Percentiles rank a stretch among this genome's conserved stretches.
Evolutionary conservation across 345 rosid genomes (phyloP).

Genomic region (Garcia nutans): DNA sequence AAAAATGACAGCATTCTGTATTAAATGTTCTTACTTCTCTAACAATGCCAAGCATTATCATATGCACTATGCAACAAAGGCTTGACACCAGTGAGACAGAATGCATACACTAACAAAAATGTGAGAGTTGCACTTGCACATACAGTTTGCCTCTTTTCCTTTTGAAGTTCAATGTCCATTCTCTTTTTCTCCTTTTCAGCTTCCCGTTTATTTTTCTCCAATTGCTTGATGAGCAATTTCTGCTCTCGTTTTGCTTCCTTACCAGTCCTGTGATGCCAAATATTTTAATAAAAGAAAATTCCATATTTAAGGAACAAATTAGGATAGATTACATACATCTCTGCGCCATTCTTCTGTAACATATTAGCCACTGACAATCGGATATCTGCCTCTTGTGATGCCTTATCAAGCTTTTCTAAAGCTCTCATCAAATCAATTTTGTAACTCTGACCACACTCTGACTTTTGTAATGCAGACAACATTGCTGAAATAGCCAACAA

Average conservation of each 20-base stretch:
- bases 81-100: background rate
- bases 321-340: constrained; percentile 44
- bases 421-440: constrained; percentile 43
- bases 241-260: constrained; percentile 61
- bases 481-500: constrained; percentile 50
- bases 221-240: constrained; percentile 56
- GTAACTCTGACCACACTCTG: constrained; percentile 34
- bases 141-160: constrained; percentile 63
- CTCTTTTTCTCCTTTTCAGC: constrained; percentile 78
- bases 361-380: constrained; percentile 48
- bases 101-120: background rate
- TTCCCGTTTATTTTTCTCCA: constrained; percentile 67
- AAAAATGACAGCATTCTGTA: too few species aligned
- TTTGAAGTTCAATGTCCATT: constrained; percentile 57
- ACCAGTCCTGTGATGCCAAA: constrained; percentile 44
- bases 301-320: constrained; percentile 1
- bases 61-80: background rate
- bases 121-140: constrained; percentile 28
- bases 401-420: constrained; percentile 60
- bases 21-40: background rate
- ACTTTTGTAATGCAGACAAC: constrained; percentile 50
- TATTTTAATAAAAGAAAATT: background rate
- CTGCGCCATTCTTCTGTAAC: constrained; percentile 51
- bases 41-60: background rate
- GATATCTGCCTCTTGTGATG: constrained; percentile 57